These are phyloP conservation scores for Conringia planisiliqua DNA, from an alignment of 345 rosid species.

Conservation along the genomic window DNA sequence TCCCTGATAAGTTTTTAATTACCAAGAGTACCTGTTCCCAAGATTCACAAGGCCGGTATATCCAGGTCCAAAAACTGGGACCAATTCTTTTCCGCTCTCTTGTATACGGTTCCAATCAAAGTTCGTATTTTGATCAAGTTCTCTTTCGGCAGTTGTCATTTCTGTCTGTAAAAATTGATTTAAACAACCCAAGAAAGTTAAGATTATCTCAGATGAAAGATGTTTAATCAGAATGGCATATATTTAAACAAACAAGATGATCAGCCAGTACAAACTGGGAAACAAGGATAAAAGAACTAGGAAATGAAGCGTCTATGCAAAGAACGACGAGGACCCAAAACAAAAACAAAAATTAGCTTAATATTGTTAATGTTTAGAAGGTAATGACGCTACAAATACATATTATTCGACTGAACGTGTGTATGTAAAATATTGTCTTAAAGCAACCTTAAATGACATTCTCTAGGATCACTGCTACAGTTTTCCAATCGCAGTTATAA, in stretches of 20 bases:
- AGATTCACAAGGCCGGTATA: slow-evolving; percentile 96
- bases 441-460: slow-evolving; percentile 8
- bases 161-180: slow-evolving; percentile 61
- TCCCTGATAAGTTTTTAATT: neutral
- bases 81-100: slow-evolving; percentile 91
- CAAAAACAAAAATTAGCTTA: neutral
- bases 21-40: slow-evolving; percentile 77
- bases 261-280: slow-evolving; percentile 6
- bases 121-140: slow-evolving; percentile 96
- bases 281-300: slow-evolving; percentile 7
- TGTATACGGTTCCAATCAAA: slow-evolving; percentile 99
- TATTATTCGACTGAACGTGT: neutral
- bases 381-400: slow-evolving; percentile 2
- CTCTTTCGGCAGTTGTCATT: slow-evolving; percentile 99
- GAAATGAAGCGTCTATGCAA: neutral
- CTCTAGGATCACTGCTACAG: neutral
- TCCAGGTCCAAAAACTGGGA: slow-evolving; percentile 88
- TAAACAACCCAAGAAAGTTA: slow-evolving; percentile 27
- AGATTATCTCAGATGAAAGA: neutral
- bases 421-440: neutral
- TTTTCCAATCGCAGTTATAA: neutral
- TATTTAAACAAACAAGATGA: slow-evolving; percentile 9
- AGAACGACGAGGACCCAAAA: neutral
- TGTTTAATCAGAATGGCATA: slow-evolving; percentile 4
- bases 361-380: neutral